Percentiles rank a stretch among this genome's conserved stretches.
These are phyloP conservation scores for Medicago truncatula DNA, from an alignment of 306 rosid species.

Conservation along the genomic window MtrunA17r5.0-ANR NC_053045.1:42190001-42190500, in stretches of 20 bases:
- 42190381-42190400: too few relatives aligned
- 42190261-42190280: constrained; percentile 13
- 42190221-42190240: background rate
- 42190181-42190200: constrained; percentile 85
- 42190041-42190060: constrained; percentile 91
- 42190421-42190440: too few relatives aligned
- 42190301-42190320: constrained; percentile 10
- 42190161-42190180: constrained; percentile 81
- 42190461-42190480: too few relatives aligned
- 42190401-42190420: too few relatives aligned
- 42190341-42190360: too few relatives aligned
- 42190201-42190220: constrained; percentile 59
- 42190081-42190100: constrained; percentile 10
- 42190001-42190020: constrained; percentile 70
- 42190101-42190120: constrained; percentile 6
- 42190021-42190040: constrained; percentile 71
- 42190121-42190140: constrained; percentile 48
- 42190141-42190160: constrained; percentile 96
- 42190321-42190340: too few relatives aligned
- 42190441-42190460: too few relatives aligned
- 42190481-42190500: too few relatives aligned
- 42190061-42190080: constrained; percentile 29
- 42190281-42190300: constrained; percentile 18
- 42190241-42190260: constrained; percentile 31
- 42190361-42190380: too few relatives aligned